Evolutionary conservation across 208 protist species (phyloP).

Genomic region (Crithidia sp.): DNA sequence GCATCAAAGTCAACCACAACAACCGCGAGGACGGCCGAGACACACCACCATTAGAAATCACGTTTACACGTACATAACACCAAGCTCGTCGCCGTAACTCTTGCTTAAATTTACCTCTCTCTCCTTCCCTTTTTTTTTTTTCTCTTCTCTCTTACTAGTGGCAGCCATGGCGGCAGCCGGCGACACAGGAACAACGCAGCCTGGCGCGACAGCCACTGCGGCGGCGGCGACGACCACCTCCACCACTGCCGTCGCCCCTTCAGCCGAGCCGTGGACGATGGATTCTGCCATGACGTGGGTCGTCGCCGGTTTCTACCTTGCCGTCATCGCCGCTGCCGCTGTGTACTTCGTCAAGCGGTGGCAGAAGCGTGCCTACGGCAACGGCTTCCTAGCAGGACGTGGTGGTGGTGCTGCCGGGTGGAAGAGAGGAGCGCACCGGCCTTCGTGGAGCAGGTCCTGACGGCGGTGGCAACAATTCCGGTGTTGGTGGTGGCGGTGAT

Average conservation of each 20-base stretch:
- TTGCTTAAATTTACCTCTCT: too few species aligned
- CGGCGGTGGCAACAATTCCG: too few species aligned
- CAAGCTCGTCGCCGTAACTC: too few species aligned
- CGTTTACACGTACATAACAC: too few species aligned
- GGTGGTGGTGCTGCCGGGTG: neutral
- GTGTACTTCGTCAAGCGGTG: conserved; percentile 27
- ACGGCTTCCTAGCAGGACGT: neutral
- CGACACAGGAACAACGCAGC: too few species aligned
- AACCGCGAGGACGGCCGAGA: too few species aligned
- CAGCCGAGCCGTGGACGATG: conserved; percentile 10
- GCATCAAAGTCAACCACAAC: too few species aligned
- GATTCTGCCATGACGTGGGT: conserved; percentile 23
- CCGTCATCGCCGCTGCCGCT: conserved; percentile 10
- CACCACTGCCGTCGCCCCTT: neutral
- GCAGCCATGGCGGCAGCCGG: too few species aligned
- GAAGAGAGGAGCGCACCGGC: neutral
- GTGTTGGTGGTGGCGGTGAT: neutral
- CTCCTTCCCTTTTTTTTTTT: too few species aligned
- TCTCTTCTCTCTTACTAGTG: too few species aligned
- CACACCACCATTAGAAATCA: too few species aligned
- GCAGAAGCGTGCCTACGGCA: conserved; percentile 18
- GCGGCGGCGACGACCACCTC: neutral
- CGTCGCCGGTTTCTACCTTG: conserved; percentile 23
- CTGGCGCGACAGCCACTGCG: neutral
- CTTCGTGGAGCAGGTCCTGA: neutral